A percentile compares a stretch with the other conserved stretches of the same genome.
These are phyloP conservation scores for Tetrahymena thermophila DNA, from an alignment of 73 alveolate genomes.

Conservation along the genomic window DNA sequence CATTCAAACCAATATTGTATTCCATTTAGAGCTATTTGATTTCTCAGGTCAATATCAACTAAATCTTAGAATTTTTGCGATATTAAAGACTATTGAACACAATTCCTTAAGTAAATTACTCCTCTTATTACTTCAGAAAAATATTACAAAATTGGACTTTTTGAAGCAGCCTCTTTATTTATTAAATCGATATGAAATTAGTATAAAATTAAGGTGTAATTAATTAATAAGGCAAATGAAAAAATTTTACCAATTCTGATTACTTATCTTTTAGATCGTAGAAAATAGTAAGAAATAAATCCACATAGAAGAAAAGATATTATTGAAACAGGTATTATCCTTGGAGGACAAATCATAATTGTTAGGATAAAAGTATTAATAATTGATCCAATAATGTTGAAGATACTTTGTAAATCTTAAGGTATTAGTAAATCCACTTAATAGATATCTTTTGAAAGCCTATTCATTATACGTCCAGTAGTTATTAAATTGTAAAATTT, in stretches of 20 bases:
- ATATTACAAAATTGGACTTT: constrained; percentile 14
- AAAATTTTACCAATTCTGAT: neutral
- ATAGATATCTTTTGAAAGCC: constrained; percentile 19
- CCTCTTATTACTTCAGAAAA: constrained; percentile 15
- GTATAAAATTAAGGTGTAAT: neutral
- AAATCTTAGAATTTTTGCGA: neutral
- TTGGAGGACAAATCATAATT: neutral
- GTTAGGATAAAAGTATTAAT: neutral
- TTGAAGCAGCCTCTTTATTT: neutral
- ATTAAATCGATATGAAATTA: neutral
- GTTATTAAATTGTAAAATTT: constrained; percentile 16
- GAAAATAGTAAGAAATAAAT: neutral
- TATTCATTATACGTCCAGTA: constrained; percentile 19
- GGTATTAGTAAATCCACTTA: constrained; percentile 3
- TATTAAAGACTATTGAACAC: neutral
- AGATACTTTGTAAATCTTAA: neutral
- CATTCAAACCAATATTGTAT: constrained; percentile 11
- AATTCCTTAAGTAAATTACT: neutral
- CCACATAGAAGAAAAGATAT: neutral
- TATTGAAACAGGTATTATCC: neutral
- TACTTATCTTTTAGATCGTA: neutral
- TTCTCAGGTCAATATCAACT: constrained; percentile 19
- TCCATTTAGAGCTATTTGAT: constrained; percentile 17
- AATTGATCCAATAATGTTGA: neutral
- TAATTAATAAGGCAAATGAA: neutral